These are phyloP conservation scores for Penicillium paxilli DNA, from an alignment of 495 filamentous ascomycete species.

Conservation along the genomic window DNA sequence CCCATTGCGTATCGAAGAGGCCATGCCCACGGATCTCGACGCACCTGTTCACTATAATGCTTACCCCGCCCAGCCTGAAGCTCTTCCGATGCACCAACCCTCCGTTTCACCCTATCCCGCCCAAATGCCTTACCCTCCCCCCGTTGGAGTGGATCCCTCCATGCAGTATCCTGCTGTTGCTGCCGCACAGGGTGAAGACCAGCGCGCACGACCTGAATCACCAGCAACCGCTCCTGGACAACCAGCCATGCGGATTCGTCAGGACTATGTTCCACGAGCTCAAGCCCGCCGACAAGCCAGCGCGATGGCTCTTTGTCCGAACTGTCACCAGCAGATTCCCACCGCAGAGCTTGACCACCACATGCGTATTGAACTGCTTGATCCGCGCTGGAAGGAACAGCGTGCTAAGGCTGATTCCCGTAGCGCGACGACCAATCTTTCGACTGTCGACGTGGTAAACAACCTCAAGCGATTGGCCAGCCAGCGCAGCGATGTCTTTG, in stretches of 20 bases:
- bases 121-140: slow-evolving; percentile 40
- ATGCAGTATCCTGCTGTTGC: slow-evolving; percentile 24
- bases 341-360: slow-evolving; percentile 86
- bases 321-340: slow-evolving; percentile 88
- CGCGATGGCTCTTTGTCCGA: slow-evolving; percentile 81
- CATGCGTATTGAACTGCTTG: slow-evolving; percentile 94
- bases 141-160: slow-evolving; percentile 35
- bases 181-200: slow-evolving; percentile 3
- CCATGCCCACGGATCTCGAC: slow-evolving; percentile 80
- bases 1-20: slow-evolving; percentile 89
- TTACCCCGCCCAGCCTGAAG: slow-evolving; percentile 37
- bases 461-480: slow-evolving; percentile 97
- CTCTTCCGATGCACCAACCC: slow-evolving; percentile 19
- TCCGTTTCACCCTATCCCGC: slow-evolving; percentile 35
- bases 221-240: slow-evolving; percentile 64
- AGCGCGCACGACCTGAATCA: slow-evolving; percentile 72
- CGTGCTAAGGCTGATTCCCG: slow-evolving; percentile 83
- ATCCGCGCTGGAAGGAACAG: slow-evolving; percentile 95
- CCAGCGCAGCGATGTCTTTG: slow-evolving; percentile 89
- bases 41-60: slow-evolving; percentile 57
- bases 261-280: slow-evolving; percentile 87
- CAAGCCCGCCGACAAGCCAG: slow-evolving; percentile 63
- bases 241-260: slow-evolving; percentile 84
- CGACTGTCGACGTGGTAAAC: slow-evolving; percentile 81
- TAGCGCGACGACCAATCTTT: slow-evolving; percentile 83